Conservation (phyloP, 2,329 filamentous ascomycete species). For the Westerdykella sp. region DNA sequence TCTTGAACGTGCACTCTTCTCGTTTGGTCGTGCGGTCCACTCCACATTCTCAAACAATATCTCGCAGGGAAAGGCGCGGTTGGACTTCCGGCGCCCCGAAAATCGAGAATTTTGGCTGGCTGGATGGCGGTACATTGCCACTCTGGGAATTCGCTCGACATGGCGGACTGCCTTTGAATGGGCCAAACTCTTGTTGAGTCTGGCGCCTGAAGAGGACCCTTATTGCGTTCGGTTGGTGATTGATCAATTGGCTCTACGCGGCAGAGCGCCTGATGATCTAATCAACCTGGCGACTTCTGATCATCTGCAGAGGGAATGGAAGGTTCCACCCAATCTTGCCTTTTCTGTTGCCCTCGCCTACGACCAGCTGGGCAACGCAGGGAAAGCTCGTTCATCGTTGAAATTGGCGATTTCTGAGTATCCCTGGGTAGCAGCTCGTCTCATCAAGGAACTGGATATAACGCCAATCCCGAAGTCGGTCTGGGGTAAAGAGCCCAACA, state of each 20-base stretch:
- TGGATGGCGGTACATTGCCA: slow-evolving; percentile 80
- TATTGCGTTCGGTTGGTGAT: slow-evolving; percentile 77
- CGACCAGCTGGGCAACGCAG: slow-evolving; percentile 60
- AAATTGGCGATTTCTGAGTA: slow-evolving; percentile 62
- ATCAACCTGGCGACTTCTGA: slow-evolving; percentile 58
- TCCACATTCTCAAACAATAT: slow-evolving; percentile 74
- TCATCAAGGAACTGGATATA: slow-evolving; percentile 76
- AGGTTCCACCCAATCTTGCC: slow-evolving; percentile 61
- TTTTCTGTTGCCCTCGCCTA: slow-evolving; percentile 74
- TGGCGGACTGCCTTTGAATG: slow-evolving; percentile 91
- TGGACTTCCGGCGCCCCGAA: slow-evolving; percentile 75
- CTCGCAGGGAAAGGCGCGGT: slow-evolving; percentile 67
- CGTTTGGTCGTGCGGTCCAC: slow-evolving; percentile 81
- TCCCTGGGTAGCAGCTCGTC: slow-evolving; percentile 76
- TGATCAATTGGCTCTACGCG: slow-evolving; percentile 77
- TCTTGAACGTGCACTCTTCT: slow-evolving; percentile 84
- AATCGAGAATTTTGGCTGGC: slow-evolving; percentile 92
- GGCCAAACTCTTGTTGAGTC: slow-evolving; percentile 73
- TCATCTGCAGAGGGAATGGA: slow-evolving; percentile 45
- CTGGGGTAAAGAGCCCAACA: slow-evolving; percentile 70
- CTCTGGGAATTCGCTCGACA: slow-evolving; percentile 82
- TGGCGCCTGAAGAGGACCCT: slow-evolving; percentile 69
- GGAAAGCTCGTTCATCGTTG: slow-evolving; percentile 60
- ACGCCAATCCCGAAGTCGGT: slow-evolving; percentile 69
- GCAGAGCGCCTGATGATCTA: slow-evolving; percentile 69